Percentiles rank a stretch among this genome's conserved stretches.
phyloP scores from a whole-genome alignment of 1,284 basidiomycete species.

The Naganishia cerealis region DNA sequence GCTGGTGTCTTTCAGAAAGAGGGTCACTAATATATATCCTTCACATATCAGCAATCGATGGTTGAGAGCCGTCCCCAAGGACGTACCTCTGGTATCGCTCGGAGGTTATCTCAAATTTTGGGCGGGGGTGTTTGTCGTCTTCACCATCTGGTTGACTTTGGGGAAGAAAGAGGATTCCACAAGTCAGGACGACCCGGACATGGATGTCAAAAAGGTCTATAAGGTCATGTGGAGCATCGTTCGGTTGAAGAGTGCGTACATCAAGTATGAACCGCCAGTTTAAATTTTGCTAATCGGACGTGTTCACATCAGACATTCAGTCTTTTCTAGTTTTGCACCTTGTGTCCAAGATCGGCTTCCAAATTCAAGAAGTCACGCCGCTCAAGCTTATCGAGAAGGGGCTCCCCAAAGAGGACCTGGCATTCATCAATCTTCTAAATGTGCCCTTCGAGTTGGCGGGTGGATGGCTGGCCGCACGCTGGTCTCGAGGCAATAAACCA shows the following conservation, averaged over 20 bases:
- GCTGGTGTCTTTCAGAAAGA: slow-evolving; percentile 22
- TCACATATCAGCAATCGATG: slow-evolving; percentile 65
- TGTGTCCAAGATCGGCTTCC: slow-evolving; percentile 92
- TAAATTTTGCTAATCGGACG: not conserved
- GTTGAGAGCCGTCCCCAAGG: slow-evolving; percentile 60
- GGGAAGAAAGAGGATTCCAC: slow-evolving; percentile 82
- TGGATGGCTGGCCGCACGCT: slow-evolving; percentile 92
- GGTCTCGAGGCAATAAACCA: slow-evolving; percentile 75
- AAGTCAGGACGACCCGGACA: slow-evolving; percentile 70
- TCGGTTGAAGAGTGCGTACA: slow-evolving; percentile 74
- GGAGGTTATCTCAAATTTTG: slow-evolving; percentile 84
- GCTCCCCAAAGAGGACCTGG: slow-evolving; percentile 89
- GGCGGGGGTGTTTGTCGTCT: slow-evolving; percentile 72
- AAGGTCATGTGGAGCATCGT: slow-evolving; percentile 92
- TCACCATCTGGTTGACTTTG: slow-evolving; percentile 83
- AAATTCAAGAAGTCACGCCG: slow-evolving; percentile 88
- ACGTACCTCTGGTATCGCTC: slow-evolving; percentile 77
- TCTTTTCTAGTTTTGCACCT: slow-evolving; percentile 82
- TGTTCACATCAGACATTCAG: slow-evolving; percentile 73
- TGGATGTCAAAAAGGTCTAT: slow-evolving; percentile 89
- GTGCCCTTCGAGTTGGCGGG: slow-evolving; percentile 97
- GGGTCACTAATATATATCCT: slow-evolving; percentile 48
- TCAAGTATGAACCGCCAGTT: not conserved
- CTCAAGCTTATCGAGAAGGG: slow-evolving; percentile 98
- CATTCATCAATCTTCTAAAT: slow-evolving; percentile 90